A percentile compares a stretch with the other conserved stretches of the same genome.
These are phyloP conservation scores for Hymenoscyphus fructigenus DNA, from an alignment of 2,329 filamentous ascomycete genomes.

Conservation along the genomic window DNA sequence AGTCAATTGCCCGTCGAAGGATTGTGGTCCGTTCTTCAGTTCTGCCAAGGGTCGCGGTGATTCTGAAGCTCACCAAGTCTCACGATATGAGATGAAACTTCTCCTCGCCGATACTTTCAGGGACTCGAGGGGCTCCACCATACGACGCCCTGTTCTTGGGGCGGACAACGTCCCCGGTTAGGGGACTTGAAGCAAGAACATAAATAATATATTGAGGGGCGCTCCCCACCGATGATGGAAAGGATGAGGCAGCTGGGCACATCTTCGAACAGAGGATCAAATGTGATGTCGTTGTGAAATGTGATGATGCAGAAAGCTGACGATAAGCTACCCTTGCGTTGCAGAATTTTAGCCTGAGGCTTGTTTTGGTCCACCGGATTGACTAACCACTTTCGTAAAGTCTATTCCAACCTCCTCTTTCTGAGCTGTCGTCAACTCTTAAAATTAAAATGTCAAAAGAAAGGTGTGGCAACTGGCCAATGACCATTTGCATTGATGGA, in stretches of 20 bases:
- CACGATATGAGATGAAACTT: slow-evolving; percentile 34
- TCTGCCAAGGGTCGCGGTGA: slow-evolving; percentile 21
- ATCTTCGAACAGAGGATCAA: slow-evolving; percentile 10
- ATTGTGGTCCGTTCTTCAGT: slow-evolving; percentile 11
- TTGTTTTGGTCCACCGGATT: neutral
- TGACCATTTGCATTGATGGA: neutral
- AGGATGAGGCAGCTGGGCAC: neutral
- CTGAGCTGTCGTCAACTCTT: neutral
- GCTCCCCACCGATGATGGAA: neutral
- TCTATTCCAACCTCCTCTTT: neutral
- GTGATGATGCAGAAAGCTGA: neutral
- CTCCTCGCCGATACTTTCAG: slow-evolving; percentile 6
- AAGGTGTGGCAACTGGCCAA: too few species aligned
- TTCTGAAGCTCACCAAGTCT: slow-evolving; percentile 30
- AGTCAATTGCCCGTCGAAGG: slow-evolving; percentile 11
- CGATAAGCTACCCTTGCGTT: neutral
- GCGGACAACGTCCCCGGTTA: neutral
- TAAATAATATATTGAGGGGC: slow-evolving; percentile 10
- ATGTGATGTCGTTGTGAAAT: slow-evolving; percentile 5
- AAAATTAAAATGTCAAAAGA: neutral
- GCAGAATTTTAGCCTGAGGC: neutral
- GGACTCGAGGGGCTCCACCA: neutral
- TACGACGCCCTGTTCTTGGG: too few species aligned
- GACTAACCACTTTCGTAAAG: neutral
- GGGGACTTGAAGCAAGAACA: neutral